phyloP scores from a whole-genome alignment of 208 protist species.

The Crithidia mellificae region DNA sequence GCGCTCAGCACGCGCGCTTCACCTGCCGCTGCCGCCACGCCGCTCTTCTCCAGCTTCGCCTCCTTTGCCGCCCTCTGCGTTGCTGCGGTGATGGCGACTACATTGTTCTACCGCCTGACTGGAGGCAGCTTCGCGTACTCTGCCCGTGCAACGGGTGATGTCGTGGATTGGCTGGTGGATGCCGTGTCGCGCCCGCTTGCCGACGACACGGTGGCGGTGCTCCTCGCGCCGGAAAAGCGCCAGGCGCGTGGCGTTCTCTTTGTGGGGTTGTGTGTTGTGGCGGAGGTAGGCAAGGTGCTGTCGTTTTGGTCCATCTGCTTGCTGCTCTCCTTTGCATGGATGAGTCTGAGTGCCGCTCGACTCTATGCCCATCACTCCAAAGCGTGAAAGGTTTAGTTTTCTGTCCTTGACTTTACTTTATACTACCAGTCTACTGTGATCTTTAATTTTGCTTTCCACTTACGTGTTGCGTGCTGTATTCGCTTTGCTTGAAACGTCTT shows the following conservation, averaged over 20 bases:
- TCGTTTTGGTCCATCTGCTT: slow-evolving; percentile 33
- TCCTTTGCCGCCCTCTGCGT: slow-evolving; percentile 27
- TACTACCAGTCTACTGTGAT: neutral
- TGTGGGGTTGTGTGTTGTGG: slow-evolving; percentile 13
- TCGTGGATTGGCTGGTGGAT: slow-evolving; percentile 43
- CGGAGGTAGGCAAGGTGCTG: slow-evolving; percentile 36
- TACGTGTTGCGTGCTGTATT: no score
- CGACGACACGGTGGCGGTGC: slow-evolving; percentile 9
- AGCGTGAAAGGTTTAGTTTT: neutral
- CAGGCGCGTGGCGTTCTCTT: slow-evolving; percentile 29
- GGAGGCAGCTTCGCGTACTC: slow-evolving; percentile 33
- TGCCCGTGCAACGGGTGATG: slow-evolving; percentile 5
- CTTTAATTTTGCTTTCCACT: neutral
- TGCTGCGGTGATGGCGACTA: slow-evolving; percentile 28
- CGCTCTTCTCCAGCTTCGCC: slow-evolving; percentile 39
- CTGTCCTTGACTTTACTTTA: no score
- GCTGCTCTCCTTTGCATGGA: slow-evolving; percentile 19
- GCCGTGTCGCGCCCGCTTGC: slow-evolving; percentile 17
- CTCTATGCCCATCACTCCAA: neutral
- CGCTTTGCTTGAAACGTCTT: no score
- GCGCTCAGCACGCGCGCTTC: slow-evolving; percentile 9
- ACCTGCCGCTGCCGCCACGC: neutral
- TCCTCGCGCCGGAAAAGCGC: slow-evolving; percentile 15
- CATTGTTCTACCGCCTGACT: slow-evolving; percentile 32
- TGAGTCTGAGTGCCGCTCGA: slow-evolving; percentile 5